Base-by-base conservation (phyloP, 352 stramenopile genomes). In the Blastocystis sp. region DNA sequence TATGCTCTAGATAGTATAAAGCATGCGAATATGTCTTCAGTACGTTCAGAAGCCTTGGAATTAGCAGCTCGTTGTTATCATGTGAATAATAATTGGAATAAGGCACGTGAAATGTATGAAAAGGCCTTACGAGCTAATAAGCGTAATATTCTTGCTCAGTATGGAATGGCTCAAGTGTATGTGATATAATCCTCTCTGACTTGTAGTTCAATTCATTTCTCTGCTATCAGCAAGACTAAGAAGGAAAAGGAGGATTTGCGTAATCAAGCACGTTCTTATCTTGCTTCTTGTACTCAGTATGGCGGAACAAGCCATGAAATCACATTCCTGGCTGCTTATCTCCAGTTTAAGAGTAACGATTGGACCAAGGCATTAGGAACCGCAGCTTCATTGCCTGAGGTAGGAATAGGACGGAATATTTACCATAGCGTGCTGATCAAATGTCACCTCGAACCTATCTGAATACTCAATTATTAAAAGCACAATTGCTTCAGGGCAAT, bases 301-400 rank as follows among this genome's bases (percentile, higher is more conserved):
- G 73, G 73, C 15, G 24, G 53, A 37, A 68, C 48, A 0, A 84
- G 53, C 56, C 40, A 68, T 42, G 73, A 84, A 44, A 60, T 84
- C 30, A 64, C 73, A 11, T 84, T 84, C 73, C 44, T 84, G 30
- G 73, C 73, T 42, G 73, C 73, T 7, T 84, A 84, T 42, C 48
- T 84, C 1, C 73, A 66, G 22, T 84, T 66, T 42, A 84, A 84
- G 56, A 68, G n/a, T 42, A 84, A 84, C 33, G 73, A 84, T 30
- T 56, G 57, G 42, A 53, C 73, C 1, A 64, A 68, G 51, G 73
- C 73, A 5, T 37, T 84, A n/a, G 11, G 24, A 35, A 84, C 73
- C 5, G 54, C 68, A 30, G 51, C 42, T 35, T n/a, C 73, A 9
- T 33, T 84, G 27, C 73, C 73, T 37, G 73, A 84, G 22, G 73